phyloP scores from a whole-genome alignment of 2,329 filamentous ascomycete genomes.

The Diplodia seriata region DNA sequence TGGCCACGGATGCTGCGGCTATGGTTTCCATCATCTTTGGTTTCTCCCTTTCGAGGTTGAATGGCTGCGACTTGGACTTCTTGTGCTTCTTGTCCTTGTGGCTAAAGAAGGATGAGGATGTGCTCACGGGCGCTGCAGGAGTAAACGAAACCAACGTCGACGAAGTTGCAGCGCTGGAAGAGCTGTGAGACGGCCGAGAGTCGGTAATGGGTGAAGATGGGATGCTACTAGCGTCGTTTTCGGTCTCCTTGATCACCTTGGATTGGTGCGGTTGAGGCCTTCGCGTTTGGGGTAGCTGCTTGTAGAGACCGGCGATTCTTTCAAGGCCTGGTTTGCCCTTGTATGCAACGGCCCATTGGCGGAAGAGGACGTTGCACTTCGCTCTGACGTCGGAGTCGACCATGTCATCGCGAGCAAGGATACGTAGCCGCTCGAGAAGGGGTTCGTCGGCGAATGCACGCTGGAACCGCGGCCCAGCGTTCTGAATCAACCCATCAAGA shows the following conservation, averaged over 20 bases:
- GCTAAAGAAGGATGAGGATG: constrained; percentile 39
- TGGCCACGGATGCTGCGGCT: constrained; percentile 84
- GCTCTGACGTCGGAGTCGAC: constrained; percentile 85
- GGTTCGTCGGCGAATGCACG: constrained; percentile 88
- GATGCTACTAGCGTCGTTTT: constrained; percentile 72
- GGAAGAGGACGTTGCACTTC: constrained; percentile 87
- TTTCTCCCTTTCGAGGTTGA: constrained; percentile 87
- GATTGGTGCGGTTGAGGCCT: constrained; percentile 73
- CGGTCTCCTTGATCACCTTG: constrained; percentile 82
- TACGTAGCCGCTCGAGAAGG: constrained; percentile 85
- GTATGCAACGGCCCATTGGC: constrained; percentile 84
- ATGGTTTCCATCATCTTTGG: constrained; percentile 86
- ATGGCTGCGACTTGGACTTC: constrained; percentile 65
- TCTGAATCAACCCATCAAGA: constrained; percentile 92
- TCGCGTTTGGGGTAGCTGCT: constrained; percentile 67
- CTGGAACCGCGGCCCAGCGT: constrained; percentile 87
- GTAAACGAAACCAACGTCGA: constrained; percentile 24
- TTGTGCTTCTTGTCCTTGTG: constrained; percentile 62
- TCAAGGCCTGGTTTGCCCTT: constrained; percentile 81
- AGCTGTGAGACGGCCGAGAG: constrained; percentile 31
- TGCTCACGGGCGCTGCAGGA: constrained; percentile 23
- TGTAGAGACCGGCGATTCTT: constrained; percentile 79
- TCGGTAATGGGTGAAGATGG: constrained; percentile 26
- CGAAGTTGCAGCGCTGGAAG: constrained; percentile 23
- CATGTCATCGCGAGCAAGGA: constrained; percentile 83